Evolutionary conservation across 2,329 filamentous ascomycete species (phyloP), one percentile per base, ranked within the genome.

Genomic region (Fusarium gaditjirri): DNA sequence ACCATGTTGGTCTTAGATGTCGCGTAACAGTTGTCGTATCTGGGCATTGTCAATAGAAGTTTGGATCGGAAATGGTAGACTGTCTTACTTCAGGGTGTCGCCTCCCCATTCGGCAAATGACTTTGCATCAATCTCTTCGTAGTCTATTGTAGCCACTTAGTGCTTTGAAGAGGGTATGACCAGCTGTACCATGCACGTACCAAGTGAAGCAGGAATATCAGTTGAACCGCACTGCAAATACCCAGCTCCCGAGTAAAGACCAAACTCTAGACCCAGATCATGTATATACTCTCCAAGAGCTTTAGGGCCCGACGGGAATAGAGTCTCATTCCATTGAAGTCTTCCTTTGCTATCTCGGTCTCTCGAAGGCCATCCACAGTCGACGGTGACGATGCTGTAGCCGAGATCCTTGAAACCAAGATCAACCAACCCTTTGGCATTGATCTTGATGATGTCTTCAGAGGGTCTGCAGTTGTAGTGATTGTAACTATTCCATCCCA

Each of bases 401-500:
- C 89, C 89, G 1, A 87, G 78, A 6, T 84, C 81, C 0, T 82
- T 81, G 2, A 90, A 82, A 0, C 87, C 87, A 0, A 87, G 79
- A 46, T 86, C 83, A 1, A 89, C 82, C 1, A 91, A 77, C 0
- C 86, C 88, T 44, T 87, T 79, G 1, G 87, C 86, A 62, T 88
- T 90, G 6, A 81, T 78, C 42, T 76, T 76, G 47, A 77, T 76
- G 21, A 77, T 71, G 0, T 65, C 58, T 27, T 77, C 75, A 0
- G 67, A 63, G 1, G 71, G 71, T 7, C 49, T 58, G 38, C 75
- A 77, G 21, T 61, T 65, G 19, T 77, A 77, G 44, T 84, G 83
- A 59, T 91, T 91, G 71, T 90, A 90, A 5, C 84, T 86, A 67
- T 90, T 90, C 88, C 88, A 90, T 17, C 87, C 83, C 84, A 85